Evolutionary conservation across 495 filamentous ascomycete genomes (phyloP).

Genomic region (Xylaria scruposa): DNA sequence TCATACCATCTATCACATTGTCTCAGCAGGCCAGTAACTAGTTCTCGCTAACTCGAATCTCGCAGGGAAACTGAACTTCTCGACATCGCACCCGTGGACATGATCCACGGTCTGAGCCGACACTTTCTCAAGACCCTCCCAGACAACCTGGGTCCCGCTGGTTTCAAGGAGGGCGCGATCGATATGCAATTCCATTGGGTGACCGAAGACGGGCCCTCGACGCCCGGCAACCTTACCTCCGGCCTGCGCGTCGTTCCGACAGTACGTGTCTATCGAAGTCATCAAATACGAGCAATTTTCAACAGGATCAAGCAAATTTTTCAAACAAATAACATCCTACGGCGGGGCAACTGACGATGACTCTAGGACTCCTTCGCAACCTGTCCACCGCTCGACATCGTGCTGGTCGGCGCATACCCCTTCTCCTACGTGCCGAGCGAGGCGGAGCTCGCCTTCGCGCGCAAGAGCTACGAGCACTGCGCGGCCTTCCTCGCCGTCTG

Average conservation of each 20-base stretch:
- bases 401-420: constrained; percentile 32
- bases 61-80: constrained; percentile 28
- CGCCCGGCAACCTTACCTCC: neutral
- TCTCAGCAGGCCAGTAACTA: too few species aligned
- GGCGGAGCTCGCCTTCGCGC: constrained; percentile 34
- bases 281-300: too few species aligned
- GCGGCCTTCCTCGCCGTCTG: constrained; percentile 37
- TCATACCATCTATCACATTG: too few species aligned
- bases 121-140: constrained; percentile 24
- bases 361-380: constrained; percentile 32
- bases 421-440: constrained; percentile 28
- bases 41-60: neutral
- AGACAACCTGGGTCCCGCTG: constrained; percentile 11
- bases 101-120: constrained; percentile 29
- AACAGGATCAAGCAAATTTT: too few species aligned
- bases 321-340: too few species aligned
- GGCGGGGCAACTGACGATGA: too few species aligned
- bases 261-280: neutral
- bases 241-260: neutral
- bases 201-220: constrained; percentile 21
- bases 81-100: constrained; percentile 32
- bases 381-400: constrained; percentile 36
- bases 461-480: constrained; percentile 27
- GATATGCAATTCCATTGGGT: constrained; percentile 34
- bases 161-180: constrained; percentile 28